Evolutionary conservation across 805 yeast genomes (phyloP).

Genomic region (Candida sphagnicola): DNA sequence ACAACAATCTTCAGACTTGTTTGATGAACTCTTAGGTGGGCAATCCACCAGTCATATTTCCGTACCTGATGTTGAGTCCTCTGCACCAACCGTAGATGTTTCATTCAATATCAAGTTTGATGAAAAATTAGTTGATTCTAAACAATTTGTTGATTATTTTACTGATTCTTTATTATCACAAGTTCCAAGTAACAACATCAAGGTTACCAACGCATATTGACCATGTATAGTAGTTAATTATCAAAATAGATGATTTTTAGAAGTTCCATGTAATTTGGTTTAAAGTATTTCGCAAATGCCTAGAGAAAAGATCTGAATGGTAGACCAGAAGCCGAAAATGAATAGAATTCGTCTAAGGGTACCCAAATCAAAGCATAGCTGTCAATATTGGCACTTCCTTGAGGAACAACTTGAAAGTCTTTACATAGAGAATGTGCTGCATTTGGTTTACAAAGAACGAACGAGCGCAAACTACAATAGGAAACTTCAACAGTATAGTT

Average conservation of each 20-base stretch:
- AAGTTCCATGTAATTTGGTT: no score
- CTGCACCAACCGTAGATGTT: constrained; percentile 20
- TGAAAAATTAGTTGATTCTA: constrained; percentile 30
- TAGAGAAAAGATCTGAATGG: no score
- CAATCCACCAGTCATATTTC: constrained; percentile 3
- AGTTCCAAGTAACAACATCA: constrained; percentile 19
- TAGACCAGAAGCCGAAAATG: no score
- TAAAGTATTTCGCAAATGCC: no score
- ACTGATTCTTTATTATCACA: constrained; percentile 30
- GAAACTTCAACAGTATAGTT: no score
- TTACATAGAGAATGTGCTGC: no score
- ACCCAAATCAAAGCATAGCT: no score
- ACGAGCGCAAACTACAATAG: no score
- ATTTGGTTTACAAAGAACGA: no score
- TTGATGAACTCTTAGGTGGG: constrained; percentile 34
- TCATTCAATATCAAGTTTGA: constrained; percentile 31
- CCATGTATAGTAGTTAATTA: constrained; percentile 1
- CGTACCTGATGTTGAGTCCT: constrained; percentile 1
- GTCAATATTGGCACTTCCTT: no score
- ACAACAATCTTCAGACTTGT: constrained; percentile 12
- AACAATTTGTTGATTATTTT: constrained; percentile 31
- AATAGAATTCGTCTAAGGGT: no score
- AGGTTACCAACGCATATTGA: constrained; percentile 1
- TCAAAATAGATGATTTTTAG: background rate
- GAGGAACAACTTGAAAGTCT: no score